Evolutionary conservation across 768 basidiomycete genomes (phyloP), one percentile per base, ranked within the genome.

Genomic region (Calocybe cyanea): DNA sequence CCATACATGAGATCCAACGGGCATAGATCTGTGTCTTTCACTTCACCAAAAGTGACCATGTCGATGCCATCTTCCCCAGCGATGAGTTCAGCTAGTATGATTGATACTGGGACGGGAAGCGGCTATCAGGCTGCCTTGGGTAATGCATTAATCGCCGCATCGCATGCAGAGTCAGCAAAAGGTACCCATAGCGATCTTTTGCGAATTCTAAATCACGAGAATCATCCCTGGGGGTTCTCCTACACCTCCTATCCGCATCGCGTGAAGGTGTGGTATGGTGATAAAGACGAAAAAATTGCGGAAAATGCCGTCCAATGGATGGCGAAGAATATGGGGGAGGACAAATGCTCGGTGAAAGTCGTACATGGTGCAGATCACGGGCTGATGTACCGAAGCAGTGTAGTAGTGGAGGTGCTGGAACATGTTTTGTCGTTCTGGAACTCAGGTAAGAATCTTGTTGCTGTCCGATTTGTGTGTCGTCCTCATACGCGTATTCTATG

Each of bases 291-390:
- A 65, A 87, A 85, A 68, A 95, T 99, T 49, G 85, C 86, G 25
- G 87, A 95, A 62, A 83, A 86, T 55, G 88, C 91, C 36, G 85
- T 98, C 32, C 68, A 87, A 55, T 95, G 92, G 91, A 89, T 93
- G 87, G 89, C 93, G 64, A 80, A 78, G 51, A 80, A 77, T 28
- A 89, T 93, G 87, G 77, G 81, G 15, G 74, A 76, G 35, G 82
- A 83, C 32, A 70, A 75, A 46, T 95, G 92, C 61, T 70, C 73
- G 35, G 81, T 99, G 30, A 80, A 83, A 57, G 83, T 96, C 33
- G 82, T 94, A 43, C 81, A 79, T 56, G 89, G 89, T 30, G 94
- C 90, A 15, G 92, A 92, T 55, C 95, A 99, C 64, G 85, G 83
- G 40, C 72, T 99, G 43, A 92, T 99, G 90, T 96, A 92, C 66